Evolutionary conservation across 1,284 basidiomycete species (phyloP).

Genomic region (Ganoderma sinense): DNA sequence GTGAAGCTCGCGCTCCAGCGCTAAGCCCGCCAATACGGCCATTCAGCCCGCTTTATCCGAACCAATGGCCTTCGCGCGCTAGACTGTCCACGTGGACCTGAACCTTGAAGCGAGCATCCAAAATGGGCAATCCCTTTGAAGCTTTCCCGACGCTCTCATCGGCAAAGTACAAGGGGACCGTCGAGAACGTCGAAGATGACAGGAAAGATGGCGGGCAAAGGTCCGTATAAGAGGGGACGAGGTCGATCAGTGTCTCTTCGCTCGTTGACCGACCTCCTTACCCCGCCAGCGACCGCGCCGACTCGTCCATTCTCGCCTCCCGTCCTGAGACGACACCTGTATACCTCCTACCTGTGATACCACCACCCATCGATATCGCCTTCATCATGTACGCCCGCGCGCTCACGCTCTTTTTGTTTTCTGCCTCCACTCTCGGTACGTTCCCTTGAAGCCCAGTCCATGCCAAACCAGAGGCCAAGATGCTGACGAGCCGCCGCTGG

Average conservation of each 20-base stretch:
- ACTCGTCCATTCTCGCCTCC: neutral
- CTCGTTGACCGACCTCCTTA: constrained; percentile 27
- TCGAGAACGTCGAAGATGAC: neutral
- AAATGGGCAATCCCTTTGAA: constrained; percentile 6
- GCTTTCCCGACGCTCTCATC: neutral
- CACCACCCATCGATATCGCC: neutral
- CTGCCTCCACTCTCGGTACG: constrained; percentile 24
- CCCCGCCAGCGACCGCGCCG: neutral
- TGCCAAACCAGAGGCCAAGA: too few relatives aligned
- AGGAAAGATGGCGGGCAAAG: neutral
- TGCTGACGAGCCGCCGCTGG: neutral
- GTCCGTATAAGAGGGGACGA: constrained; percentile 8
- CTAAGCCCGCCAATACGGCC: neutral
- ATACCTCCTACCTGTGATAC: constrained; percentile 24
- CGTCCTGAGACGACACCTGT: neutral
- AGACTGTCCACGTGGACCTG: neutral
- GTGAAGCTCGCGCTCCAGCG: too few relatives aligned
- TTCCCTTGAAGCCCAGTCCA: neutral
- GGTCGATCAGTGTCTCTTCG: neutral
- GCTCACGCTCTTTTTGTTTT: constrained; percentile 26
- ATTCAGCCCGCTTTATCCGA: neutral
- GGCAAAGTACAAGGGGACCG: constrained; percentile 8
- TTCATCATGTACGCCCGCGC: constrained; percentile 22
- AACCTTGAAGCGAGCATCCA: neutral
- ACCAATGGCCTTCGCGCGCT: neutral